Evolutionary conservation across 2,329 filamentous ascomycete genomes (phyloP).

Genomic region (Didymella pinodella): DNA sequence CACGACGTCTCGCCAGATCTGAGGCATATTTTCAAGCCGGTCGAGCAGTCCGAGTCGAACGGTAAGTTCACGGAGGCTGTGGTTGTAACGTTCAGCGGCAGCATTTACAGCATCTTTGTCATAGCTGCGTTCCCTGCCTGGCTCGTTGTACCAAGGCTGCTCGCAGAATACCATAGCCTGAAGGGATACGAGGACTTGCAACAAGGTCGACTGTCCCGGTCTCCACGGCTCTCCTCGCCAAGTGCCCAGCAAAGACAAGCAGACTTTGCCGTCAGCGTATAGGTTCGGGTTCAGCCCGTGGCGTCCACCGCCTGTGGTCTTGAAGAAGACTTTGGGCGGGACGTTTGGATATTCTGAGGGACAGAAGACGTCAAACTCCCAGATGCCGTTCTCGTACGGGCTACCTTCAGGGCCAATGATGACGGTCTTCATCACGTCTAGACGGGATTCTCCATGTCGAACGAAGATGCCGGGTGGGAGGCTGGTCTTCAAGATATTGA

Average conservation of each 20-base stretch:
- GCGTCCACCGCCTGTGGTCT: conserved; percentile 55
- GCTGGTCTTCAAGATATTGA: conserved; percentile 56
- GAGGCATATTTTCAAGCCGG: conserved; percentile 38
- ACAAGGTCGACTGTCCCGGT: conserved; percentile 57
- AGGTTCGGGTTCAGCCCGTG: conserved; percentile 62
- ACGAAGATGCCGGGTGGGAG: conserved; percentile 63
- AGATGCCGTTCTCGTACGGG: conserved; percentile 63
- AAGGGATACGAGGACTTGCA: conserved; percentile 64
- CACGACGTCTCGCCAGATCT: conserved; percentile 38
- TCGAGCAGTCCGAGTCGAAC: conserved; percentile 45
- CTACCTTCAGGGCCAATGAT: conserved; percentile 61
- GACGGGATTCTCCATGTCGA: conserved; percentile 54
- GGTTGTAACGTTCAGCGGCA: conserved; percentile 40
- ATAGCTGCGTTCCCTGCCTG: conserved; percentile 46
- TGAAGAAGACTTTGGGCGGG: conserved; percentile 56
- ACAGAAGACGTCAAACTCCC: conserved; percentile 64
- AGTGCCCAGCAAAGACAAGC: conserved; percentile 34
- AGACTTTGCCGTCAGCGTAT: conserved; percentile 56
- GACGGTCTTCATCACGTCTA: conserved; percentile 61
- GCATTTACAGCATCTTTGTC: not conserved
- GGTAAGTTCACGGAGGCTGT: conserved; percentile 34
- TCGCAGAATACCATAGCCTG: conserved; percentile 66
- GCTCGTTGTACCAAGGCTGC: conserved; percentile 64
- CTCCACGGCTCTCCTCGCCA: conserved; percentile 60
- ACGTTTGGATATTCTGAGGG: conserved; percentile 52